Percentiles rank a stretch among this genome's conserved stretches.
phyloP scores from a whole-genome alignment of 2,329 filamentous ascomycete genomes.

The Knoxdaviesia capensis region DNA sequence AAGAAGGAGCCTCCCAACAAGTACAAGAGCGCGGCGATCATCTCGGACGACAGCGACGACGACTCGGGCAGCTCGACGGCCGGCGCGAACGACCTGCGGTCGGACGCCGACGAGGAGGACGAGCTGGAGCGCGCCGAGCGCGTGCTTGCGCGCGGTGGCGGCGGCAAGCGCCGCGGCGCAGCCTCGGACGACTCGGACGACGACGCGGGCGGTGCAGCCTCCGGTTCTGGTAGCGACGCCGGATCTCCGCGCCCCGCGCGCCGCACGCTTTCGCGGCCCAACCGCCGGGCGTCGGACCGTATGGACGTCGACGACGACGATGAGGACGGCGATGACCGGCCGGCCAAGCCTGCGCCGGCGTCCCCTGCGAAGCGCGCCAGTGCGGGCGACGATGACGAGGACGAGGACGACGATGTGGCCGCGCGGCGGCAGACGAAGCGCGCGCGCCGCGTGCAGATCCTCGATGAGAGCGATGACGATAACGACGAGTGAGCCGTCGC shows the following conservation, averaged over 20 bases:
- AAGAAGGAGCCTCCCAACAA: slow-evolving; percentile 31
- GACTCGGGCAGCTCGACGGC: slow-evolving; percentile 6
- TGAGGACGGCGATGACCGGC: slow-evolving; percentile 8
- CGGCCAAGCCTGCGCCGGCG: no score
- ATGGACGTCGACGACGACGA: slow-evolving; percentile 31
- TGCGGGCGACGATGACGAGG: slow-evolving; percentile 16
- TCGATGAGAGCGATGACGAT: slow-evolving; percentile 32
- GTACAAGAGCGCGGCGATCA: slow-evolving; percentile 71
- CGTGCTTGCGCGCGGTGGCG: slow-evolving; percentile 4
- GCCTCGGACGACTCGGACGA: slow-evolving; percentile 12
- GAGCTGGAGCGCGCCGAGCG: slow-evolving; percentile 12
- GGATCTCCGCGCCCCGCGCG: slow-evolving; percentile 5
- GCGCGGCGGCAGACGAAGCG: slow-evolving; percentile 23
- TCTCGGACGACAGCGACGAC: slow-evolving; percentile 26
- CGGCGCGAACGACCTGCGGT: slow-evolving; percentile 18
- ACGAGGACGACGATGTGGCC: slow-evolving; percentile 30
- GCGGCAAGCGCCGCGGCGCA: background rate
- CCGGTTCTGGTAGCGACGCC: slow-evolving; percentile 9
- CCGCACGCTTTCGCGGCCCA: no score
- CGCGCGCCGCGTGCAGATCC: slow-evolving; percentile 26
- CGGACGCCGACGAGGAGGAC: slow-evolving; percentile 17
- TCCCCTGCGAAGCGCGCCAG: no score
- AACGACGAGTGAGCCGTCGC: slow-evolving; percentile 17
- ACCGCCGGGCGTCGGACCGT: slow-evolving; percentile 11
- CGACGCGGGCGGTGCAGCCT: background rate